Evolutionary conservation across 192 early-diverging fungal genomes (phyloP), one percentile per base, ranked within the genome.

Genomic region (Backusella tarrabulga): DNA sequence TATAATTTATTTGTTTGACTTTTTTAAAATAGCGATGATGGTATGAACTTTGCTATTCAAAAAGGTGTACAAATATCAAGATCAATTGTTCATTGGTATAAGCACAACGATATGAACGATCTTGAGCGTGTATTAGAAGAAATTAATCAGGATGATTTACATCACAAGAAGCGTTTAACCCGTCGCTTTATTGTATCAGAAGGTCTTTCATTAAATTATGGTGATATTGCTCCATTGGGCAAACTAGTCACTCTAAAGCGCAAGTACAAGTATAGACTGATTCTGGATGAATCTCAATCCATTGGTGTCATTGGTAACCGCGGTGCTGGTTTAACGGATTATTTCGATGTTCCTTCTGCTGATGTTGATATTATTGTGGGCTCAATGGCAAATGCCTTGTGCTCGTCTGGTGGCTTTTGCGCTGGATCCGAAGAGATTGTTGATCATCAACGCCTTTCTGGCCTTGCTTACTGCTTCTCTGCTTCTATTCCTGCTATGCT

Each of bases 71-170:
- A 91, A 76, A 93, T 98, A 52, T 96, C 97, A 21, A 87, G 97
- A 60, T 95, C 93, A 69, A 93, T 87, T 80, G 88, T 99, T 67
- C 91, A 91, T 78, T 96, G 88, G 87, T 99, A 90, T 83, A 97
- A 97, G 78, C 97, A 99, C 88, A 98, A 99, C 82, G 96, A 99
- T 79, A 94, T 99, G 93, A 86, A 91, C 12, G 97, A 99, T 80
- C 84, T 99, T 23, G 96, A 99, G 79, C 90, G 90, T 56, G 88
- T 97, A 19, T 85, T 99, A 67, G 76, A 90, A 68, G 90, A 93
- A 34, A 89, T 99, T 66, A 81, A 93, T 71, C 77, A 74, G 42
- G 94, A 97, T 73, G 85, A 89, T 66, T 67, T 76, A n/a, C 77
- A 80, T 63, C 80, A 87, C 77, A 93, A 91, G 74, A 93, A 94